Evolutionary conservation across 148 eudicot species (phyloP).

Genomic region (Agrostemma githago): DNA sequence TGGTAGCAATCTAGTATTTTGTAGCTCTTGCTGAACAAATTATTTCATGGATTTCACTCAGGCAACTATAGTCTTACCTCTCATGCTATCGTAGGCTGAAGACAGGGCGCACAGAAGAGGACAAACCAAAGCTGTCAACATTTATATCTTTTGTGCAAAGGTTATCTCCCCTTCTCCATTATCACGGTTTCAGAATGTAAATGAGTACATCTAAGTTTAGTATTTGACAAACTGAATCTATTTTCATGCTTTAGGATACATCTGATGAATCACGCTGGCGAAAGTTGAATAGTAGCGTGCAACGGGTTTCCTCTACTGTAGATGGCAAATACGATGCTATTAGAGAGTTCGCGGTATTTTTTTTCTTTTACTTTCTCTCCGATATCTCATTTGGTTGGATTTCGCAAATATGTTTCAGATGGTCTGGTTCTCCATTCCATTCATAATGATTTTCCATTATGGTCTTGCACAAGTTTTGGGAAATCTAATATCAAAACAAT

Average conservation of each 20-base stretch:
- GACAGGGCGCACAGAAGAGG: constrained; percentile 95
- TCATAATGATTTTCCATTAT: not conserved
- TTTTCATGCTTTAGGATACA: constrained; percentile 55
- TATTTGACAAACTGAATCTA: constrained; percentile 11
- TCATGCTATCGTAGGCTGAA: constrained; percentile 65
- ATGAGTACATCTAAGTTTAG: constrained; percentile 5
- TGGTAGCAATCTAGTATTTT: not conserved
- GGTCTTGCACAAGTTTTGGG: not conserved
- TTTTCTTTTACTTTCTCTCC: not conserved
- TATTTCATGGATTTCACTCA: constrained; percentile 12
- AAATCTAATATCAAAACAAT: not conserved
- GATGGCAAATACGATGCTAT: constrained; percentile 85
- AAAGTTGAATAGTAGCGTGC: constrained; percentile 65
- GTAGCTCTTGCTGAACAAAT: not conserved
- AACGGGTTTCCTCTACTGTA: constrained; percentile 70
- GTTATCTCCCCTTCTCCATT: constrained; percentile 28
- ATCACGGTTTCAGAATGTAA: not conserved
- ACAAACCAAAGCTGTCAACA: constrained; percentile 80
- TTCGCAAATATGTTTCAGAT: not conserved
- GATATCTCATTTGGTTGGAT: not conserved
- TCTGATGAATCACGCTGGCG: constrained; percentile 80
- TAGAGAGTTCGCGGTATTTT: constrained; percentile 58
- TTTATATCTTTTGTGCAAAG: constrained; percentile 94
- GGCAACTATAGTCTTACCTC: not conserved
- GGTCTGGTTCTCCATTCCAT: not conserved